phyloP scores from a whole-genome alignment of 192 early-diverging fungal genomes.

The Neocallimastix lanati region DNA sequence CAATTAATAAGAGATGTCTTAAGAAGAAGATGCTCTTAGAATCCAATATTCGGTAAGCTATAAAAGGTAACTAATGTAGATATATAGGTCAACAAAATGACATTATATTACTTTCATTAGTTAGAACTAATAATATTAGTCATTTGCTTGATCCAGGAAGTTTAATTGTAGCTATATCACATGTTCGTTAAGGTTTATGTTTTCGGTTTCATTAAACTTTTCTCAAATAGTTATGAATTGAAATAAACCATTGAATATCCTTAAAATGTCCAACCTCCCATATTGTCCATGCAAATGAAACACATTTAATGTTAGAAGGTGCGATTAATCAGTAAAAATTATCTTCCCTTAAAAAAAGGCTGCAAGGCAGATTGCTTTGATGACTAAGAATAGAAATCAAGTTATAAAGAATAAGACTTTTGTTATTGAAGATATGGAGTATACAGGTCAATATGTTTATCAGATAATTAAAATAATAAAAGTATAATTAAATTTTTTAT shows the following conservation, averaged over 20 bases:
- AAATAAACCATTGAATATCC: conserved; percentile 40
- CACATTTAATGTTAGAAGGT: neutral
- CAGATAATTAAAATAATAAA: conserved; percentile 19
- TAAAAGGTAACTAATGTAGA: conserved; percentile 77
- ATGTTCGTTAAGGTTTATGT: conserved; percentile 84
- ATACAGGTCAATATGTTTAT: conserved; percentile 41
- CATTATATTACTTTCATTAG: conserved; percentile 71
- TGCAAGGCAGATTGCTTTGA: neutral
- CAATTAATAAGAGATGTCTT: conserved; percentile 84
- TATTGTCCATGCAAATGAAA: conserved; percentile 32
- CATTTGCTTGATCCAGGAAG: conserved; percentile 85
- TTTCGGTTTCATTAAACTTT: conserved; percentile 56
- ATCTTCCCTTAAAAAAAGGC: conserved; percentile 5
- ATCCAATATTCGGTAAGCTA: conserved; percentile 66
- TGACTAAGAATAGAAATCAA: conserved; percentile 11
- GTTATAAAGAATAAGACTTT: conserved; percentile 13
- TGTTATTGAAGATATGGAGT: conserved; percentile 24
- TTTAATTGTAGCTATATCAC: conserved; percentile 80
- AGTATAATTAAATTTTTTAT: no score
- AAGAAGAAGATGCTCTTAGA: conserved; percentile 64
- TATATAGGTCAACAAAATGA: conserved; percentile 88
- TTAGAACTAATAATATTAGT: conserved; percentile 73
- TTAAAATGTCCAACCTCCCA: conserved; percentile 40
- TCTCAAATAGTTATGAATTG: conserved; percentile 70
- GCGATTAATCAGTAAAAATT: neutral